phyloP scores from a whole-genome alignment of 805 yeast genomes.

The Candida cerambycidarum region DNA sequence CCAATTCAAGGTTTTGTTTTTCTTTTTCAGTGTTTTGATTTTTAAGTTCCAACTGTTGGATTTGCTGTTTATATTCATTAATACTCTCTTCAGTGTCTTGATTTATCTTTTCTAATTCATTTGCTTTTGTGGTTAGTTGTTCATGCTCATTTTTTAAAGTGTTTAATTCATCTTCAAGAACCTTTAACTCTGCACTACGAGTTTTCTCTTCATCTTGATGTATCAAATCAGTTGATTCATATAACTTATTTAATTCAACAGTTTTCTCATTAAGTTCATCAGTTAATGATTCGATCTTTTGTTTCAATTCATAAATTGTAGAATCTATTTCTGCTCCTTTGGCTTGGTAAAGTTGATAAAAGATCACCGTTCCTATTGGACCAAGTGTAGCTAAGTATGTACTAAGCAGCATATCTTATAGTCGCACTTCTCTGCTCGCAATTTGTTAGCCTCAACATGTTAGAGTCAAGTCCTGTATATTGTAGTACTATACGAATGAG shows the following conservation, averaged over 20 bases:
- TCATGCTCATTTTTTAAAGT: background rate
- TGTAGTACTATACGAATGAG: too few relatives aligned
- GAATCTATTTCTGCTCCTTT: constrained; percentile 18
- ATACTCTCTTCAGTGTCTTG: background rate
- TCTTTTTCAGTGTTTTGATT: constrained; percentile 6
- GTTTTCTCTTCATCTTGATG: constrained; percentile 1
- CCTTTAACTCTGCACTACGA: background rate
- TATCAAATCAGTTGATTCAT: constrained; percentile 9
- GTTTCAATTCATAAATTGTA: constrained; percentile 12
- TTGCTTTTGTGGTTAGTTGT: background rate
- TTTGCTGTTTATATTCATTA: constrained; percentile 1
- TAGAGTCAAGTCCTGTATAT: too few relatives aligned
- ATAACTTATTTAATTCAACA: constrained; percentile 11
- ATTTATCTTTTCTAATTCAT: background rate
- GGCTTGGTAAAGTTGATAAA: constrained; percentile 21
- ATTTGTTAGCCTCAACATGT: too few relatives aligned
- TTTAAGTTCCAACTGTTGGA: constrained; percentile 1
- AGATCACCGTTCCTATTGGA: constrained; percentile 19
- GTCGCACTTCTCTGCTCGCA: too few relatives aligned
- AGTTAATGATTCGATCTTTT: constrained; percentile 11
- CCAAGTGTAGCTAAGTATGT: constrained; percentile 20
- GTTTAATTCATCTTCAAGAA: background rate
- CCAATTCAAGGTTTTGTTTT: constrained; percentile 8
- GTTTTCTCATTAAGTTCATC: constrained; percentile 9
- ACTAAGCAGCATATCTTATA: constrained; percentile 2